phyloP scores from a whole-genome alignment of 2,329 filamentous ascomycete species.

The Dryadomyces quercus-mongolicae region DNA sequence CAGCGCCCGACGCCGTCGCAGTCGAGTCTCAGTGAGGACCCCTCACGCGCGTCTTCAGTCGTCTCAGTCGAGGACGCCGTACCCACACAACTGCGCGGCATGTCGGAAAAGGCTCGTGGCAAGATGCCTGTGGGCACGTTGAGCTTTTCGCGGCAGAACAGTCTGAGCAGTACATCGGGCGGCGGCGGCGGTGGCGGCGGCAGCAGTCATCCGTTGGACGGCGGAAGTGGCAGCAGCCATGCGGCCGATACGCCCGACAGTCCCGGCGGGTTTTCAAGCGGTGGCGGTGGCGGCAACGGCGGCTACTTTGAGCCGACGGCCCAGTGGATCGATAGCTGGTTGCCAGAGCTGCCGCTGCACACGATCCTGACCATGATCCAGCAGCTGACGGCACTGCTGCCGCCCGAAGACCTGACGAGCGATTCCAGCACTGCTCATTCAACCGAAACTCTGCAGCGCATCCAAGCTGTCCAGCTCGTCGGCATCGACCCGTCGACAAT shows the following conservation, averaged over 20 bases:
- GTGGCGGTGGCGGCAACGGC: neutral
- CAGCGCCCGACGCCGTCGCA: constrained; percentile 44
- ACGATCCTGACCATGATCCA: constrained; percentile 70
- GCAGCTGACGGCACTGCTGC: constrained; percentile 46
- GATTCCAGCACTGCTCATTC: neutral
- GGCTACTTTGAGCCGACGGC: constrained; percentile 60
- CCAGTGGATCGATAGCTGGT: constrained; percentile 85
- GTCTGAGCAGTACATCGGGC: constrained; percentile 58
- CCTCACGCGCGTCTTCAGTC: constrained; percentile 56
- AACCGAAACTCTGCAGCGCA: constrained; percentile 28
- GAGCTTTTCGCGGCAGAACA: constrained; percentile 84
- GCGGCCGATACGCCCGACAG: neutral
- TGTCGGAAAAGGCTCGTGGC: constrained; percentile 94
- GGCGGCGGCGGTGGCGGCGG: neutral
- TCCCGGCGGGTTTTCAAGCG: neutral
- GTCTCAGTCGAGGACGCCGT: constrained; percentile 65
- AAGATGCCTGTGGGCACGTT: constrained; percentile 81
- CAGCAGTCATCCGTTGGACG: neutral
- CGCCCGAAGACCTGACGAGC: constrained; percentile 32
- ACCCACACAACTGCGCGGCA: constrained; percentile 71
- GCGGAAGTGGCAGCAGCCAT: neutral
- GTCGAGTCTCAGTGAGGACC: constrained; percentile 46
- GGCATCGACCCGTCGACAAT: constrained; percentile 64
- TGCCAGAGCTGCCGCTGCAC: constrained; percentile 82
- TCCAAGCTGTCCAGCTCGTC: constrained; percentile 50